Percentiles rank a stretch among this genome's conserved stretches.
These are phyloP conservation scores for Stropharia rugosoannulata DNA, from an alignment of 768 basidiomycete species.

Conservation along the genomic window DNA sequence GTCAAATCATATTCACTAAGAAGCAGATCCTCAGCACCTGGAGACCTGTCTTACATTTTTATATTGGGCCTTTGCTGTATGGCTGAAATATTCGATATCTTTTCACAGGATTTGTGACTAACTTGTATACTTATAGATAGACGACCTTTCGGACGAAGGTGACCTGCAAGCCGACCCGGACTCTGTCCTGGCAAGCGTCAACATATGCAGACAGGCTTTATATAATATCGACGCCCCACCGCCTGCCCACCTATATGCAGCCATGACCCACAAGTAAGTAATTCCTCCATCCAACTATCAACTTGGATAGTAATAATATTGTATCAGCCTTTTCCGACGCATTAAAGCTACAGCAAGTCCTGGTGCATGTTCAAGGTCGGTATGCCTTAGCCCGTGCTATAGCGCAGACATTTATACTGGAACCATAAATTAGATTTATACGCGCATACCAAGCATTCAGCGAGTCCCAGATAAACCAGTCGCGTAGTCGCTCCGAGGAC, in stretches of 20 bases:
- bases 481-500: constrained; percentile 3
- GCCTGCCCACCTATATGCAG: constrained; percentile 13
- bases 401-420: too few species aligned
- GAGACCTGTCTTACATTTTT: constrained; percentile 24
- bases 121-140: constrained; percentile 15
- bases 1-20: neutral
- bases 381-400: too few species aligned
- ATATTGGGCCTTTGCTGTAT: constrained; percentile 25
- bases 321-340: constrained; percentile 3
- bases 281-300: neutral
- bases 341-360: constrained; percentile 6
- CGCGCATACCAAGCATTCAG: constrained; percentile 7
- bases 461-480: constrained; percentile 10
- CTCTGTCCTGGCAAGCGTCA: constrained; percentile 13
- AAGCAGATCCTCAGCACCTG: constrained; percentile 20
- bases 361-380: constrained; percentile 3
- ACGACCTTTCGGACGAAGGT: constrained; percentile 24
- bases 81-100: neutral
- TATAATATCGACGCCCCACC: neutral
- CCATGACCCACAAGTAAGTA: constrained; percentile 20
- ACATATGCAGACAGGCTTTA: constrained; percentile 13
- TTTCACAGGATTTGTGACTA: neutral
- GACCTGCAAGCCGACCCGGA: constrained; percentile 21
- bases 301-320: neutral
- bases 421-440: too few species aligned